These are phyloP conservation scores for Hortaea sp. DNA, from an alignment of 2,329 filamentous ascomycete species.

Conservation along the genomic window DNA sequence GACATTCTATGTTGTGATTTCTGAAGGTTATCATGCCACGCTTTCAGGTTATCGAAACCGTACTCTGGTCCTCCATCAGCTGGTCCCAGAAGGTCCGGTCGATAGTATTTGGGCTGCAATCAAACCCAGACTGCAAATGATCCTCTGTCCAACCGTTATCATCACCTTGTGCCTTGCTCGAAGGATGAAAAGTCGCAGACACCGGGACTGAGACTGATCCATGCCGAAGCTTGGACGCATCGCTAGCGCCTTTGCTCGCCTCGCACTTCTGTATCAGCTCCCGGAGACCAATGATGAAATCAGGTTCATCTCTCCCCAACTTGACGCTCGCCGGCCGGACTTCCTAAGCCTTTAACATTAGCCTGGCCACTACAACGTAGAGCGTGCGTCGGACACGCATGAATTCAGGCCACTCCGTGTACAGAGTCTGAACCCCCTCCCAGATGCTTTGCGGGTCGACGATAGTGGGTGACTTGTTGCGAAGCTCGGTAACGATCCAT, in stretches of 20 bases:
- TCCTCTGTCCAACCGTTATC: not conserved
- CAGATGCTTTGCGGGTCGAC: constrained; percentile 27
- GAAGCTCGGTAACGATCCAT: constrained; percentile 27
- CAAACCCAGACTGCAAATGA: not conserved
- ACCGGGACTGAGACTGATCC: too few species aligned
- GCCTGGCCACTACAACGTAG: constrained; percentile 32
- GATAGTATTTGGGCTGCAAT: constrained; percentile 1
- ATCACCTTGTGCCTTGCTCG: too few species aligned
- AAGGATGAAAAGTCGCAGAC: not conserved
- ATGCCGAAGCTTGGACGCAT: constrained; percentile 24
- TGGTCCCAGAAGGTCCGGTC: constrained; percentile 5
- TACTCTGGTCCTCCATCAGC: constrained; percentile 13
- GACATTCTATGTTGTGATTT: too few species aligned
- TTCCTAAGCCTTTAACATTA: constrained; percentile 38
- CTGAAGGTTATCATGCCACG: too few species aligned
- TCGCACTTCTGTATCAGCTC: too few species aligned
- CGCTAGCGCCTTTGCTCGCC: too few species aligned
- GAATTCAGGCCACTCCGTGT: constrained; percentile 33
- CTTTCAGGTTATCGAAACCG: too few species aligned
- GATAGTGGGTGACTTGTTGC: constrained; percentile 1
- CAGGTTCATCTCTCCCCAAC: not conserved
- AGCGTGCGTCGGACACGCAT: constrained; percentile 29
- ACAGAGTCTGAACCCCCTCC: constrained; percentile 36
- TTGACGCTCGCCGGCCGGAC: constrained; percentile 8
- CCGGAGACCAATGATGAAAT: constrained; percentile 1